A percentile compares a stretch with the other conserved stretches of the same genome.
Evolutionary conservation across 306 rosid genomes (phyloP).

Genomic region (Pyrus bretschneideri): DNA sequence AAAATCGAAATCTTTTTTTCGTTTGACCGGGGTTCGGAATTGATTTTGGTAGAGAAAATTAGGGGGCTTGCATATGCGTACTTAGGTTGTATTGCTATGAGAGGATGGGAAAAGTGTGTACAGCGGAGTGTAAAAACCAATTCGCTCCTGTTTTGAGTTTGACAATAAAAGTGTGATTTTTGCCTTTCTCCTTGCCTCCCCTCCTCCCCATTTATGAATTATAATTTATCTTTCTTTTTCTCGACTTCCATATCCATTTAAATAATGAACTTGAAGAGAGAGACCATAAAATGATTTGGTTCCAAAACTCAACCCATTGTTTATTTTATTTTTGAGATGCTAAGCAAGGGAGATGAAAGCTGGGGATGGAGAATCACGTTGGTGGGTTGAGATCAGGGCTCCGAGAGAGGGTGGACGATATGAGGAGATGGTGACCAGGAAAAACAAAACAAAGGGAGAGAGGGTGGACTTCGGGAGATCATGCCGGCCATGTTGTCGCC

Average conservation of each 20-base stretch:
- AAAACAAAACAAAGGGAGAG: too few relatives aligned
- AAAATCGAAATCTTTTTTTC: constrained; percentile 23
- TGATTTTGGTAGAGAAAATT: constrained; percentile 32
- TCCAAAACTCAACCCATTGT: too few relatives aligned
- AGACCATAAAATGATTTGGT: too few relatives aligned
- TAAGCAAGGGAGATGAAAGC: too few relatives aligned
- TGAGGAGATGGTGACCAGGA: too few relatives aligned
- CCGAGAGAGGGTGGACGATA: too few relatives aligned
- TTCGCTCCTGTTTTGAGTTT: constrained; percentile 29
- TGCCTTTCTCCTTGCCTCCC: neutral
- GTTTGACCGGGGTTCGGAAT: constrained; percentile 19
- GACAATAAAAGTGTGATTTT: constrained; percentile 38
- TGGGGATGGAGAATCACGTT: too few relatives aligned
- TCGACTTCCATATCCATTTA: neutral
- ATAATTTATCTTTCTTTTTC: neutral
- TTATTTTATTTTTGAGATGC: too few relatives aligned
- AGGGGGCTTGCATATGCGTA: constrained; percentile 48
- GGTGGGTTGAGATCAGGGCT: too few relatives aligned
- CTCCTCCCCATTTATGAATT: neutral
- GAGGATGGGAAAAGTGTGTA: constrained; percentile 55
- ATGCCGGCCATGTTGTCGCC: too few relatives aligned
- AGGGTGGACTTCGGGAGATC: too few relatives aligned
- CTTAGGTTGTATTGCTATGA: constrained; percentile 48
- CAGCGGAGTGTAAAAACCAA: constrained; percentile 64
- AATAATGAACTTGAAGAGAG: neutral